A percentile compares a stretch with the other conserved stretches of the same genome.
Conservation (phyloP, 2,329 filamentous ascomycete species). For the Apiospora phragmitis region DNA sequence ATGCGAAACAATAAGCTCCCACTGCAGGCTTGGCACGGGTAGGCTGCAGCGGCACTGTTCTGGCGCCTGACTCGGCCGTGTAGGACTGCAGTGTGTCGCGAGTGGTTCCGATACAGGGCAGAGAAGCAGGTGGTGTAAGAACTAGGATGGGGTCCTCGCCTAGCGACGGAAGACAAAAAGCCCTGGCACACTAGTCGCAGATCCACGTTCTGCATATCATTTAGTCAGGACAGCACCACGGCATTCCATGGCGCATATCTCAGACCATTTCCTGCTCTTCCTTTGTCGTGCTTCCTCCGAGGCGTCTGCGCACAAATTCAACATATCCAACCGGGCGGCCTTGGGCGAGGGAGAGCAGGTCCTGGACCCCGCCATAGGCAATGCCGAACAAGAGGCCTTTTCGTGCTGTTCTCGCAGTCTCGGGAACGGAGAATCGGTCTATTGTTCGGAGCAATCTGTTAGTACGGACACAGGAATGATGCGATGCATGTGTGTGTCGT, state of each 20-base stretch:
- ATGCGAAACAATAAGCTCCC: slow-evolving; percentile 5
- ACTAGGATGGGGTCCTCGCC: not conserved
- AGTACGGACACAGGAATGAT: slow-evolving; percentile 12
- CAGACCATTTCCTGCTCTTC: slow-evolving; percentile 21
- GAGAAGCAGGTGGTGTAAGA: not conserved
- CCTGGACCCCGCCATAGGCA: slow-evolving; percentile 79
- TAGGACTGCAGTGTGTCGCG: not conserved
- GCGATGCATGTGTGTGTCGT: not conserved
- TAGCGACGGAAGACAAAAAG: slow-evolving; percentile 6
- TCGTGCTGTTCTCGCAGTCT: slow-evolving; percentile 75
- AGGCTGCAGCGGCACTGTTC: not conserved
- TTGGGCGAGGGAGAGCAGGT: slow-evolving; percentile 66
- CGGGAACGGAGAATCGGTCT: slow-evolving; percentile 80
- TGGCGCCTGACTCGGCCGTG: not conserved
- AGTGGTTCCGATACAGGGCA: slow-evolving; percentile 6
- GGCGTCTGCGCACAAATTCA: slow-evolving; percentile 59
- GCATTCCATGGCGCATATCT: not conserved
- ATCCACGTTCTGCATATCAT: not conserved
- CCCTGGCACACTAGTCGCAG: not conserved
- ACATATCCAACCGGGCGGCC: slow-evolving; percentile 76
- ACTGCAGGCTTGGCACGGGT: slow-evolving; percentile 2
- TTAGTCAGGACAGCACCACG: not conserved
- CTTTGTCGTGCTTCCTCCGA: slow-evolving; percentile 28
- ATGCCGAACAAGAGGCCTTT: slow-evolving; percentile 78
- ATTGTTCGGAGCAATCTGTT: slow-evolving; percentile 14